Conservation (phyloP, 2,329 filamentous ascomycete genomes). For the Fusarium buxicola region DNA sequence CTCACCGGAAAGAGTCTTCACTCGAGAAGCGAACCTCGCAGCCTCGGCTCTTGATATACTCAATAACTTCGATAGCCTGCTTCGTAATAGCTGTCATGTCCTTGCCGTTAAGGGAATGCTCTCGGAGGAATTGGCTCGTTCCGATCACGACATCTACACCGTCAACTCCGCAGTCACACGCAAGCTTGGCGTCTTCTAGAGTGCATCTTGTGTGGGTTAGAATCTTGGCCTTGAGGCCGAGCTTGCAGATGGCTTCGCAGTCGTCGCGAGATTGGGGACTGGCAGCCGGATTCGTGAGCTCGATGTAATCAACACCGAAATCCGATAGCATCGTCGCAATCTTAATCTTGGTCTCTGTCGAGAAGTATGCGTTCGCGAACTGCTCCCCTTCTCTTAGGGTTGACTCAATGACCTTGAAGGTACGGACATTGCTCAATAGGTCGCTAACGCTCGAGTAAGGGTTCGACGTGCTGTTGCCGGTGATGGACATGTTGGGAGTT, state of each 20-base stretch:
- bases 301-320: slow-evolving; percentile 67
- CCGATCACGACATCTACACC: slow-evolving; percentile 85
- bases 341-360: slow-evolving; percentile 44
- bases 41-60: slow-evolving; percentile 77
- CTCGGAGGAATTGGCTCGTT: slow-evolving; percentile 81
- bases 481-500: too few species aligned
- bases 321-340: slow-evolving; percentile 50
- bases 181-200: slow-evolving; percentile 66
- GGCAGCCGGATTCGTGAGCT: slow-evolving; percentile 86
- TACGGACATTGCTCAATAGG: too few species aligned
- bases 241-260: slow-evolving; percentile 93
- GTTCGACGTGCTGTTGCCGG: too few species aligned
- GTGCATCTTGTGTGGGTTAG: slow-evolving; percentile 41
- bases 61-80: slow-evolving; percentile 84
- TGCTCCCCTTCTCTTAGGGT: slow-evolving; percentile 46
- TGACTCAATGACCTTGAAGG: slow-evolving; percentile 43
- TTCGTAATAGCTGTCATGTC: slow-evolving; percentile 83
- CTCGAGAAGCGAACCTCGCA: slow-evolving; percentile 59
- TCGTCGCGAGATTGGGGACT: slow-evolving; percentile 77
- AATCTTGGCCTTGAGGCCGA: slow-evolving; percentile 77
- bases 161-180: slow-evolving; percentile 79
- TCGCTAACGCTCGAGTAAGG: too few species aligned
- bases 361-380: slow-evolving; percentile 78
- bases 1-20: slow-evolving; percentile 81
- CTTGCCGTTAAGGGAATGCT: slow-evolving; percentile 86